These are phyloP conservation scores for Naganishia cerealis DNA, from an alignment of 1,284 basidiomycete species.

Conservation along the genomic window DNA sequence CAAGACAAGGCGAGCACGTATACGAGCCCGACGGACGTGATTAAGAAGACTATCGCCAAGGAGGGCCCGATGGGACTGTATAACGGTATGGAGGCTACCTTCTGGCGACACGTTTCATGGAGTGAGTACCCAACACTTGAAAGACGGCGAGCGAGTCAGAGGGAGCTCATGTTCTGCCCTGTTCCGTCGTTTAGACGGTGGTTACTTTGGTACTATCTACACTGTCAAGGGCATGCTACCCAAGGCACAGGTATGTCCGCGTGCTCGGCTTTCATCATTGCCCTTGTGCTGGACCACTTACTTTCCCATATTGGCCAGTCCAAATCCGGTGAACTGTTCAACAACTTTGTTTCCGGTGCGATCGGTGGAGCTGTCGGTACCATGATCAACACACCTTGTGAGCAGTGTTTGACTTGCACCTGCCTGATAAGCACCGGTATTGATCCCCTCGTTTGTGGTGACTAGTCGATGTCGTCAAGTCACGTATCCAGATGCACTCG, in stretches of 20 bases:
- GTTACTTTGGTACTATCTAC: slow-evolving; percentile 88
- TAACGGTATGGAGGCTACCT: slow-evolving; percentile 89
- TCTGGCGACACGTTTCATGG: slow-evolving; percentile 89
- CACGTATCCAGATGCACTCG: slow-evolving; percentile 84
- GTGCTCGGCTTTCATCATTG: no score
- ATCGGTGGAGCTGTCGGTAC: slow-evolving; percentile 87
- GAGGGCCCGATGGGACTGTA: slow-evolving; percentile 69
- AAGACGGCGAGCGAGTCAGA: slow-evolving; percentile 31
- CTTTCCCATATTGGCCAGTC: slow-evolving; percentile 55
- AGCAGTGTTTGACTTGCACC: slow-evolving; percentile 31
- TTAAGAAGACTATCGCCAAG: slow-evolving; percentile 71
- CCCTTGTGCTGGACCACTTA: not conserved
- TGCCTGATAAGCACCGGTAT: not conserved
- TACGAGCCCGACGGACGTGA: slow-evolving; percentile 86
- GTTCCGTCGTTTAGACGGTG: slow-evolving; percentile 64
- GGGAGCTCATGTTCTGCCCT: slow-evolving; percentile 17
- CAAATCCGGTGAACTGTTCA: slow-evolving; percentile 70
- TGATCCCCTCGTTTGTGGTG: slow-evolving; percentile 13
- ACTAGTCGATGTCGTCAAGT: slow-evolving; percentile 80
- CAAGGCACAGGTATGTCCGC: slow-evolving; percentile 68
- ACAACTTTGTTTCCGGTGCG: slow-evolving; percentile 88
- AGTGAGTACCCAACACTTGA: slow-evolving; percentile 48
- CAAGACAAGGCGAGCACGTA: slow-evolving; percentile 89
- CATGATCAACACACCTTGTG: slow-evolving; percentile 58
- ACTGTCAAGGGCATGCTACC: slow-evolving; percentile 76